phyloP scores from a whole-genome alignment of 2,329 filamentous ascomycete species.

The Trichoderma oligosporum region DNA sequence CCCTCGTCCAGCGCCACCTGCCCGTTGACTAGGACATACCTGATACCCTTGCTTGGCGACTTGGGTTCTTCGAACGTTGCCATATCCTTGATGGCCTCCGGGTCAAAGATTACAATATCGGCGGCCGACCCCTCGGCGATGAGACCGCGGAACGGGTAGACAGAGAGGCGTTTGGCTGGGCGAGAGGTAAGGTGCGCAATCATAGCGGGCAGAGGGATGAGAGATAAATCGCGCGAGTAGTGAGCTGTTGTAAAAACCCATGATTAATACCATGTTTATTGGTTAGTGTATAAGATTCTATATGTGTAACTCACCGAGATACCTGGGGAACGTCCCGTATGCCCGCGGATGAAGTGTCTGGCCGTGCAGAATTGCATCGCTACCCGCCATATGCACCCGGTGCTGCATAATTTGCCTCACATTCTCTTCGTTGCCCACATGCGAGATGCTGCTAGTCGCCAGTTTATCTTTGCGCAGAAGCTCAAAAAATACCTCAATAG shows the following conservation, averaged over 20 bases:
- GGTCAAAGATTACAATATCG: conserved; percentile 26
- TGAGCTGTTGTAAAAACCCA: conserved; percentile 17
- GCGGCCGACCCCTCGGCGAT: conserved; percentile 26
- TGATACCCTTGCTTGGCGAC: conserved; percentile 22
- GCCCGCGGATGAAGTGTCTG: conserved; percentile 26
- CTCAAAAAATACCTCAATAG: conserved; percentile 26
- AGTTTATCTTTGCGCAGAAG: conserved; percentile 24
- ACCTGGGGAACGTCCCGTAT: conserved; percentile 27
- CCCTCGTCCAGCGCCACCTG: conserved; percentile 25
- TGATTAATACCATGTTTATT: background rate
- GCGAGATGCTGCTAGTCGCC: conserved; percentile 26
- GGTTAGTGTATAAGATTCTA: background rate
- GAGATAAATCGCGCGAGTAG: conserved; percentile 25
- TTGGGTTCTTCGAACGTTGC: conserved; percentile 26
- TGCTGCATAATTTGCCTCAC: conserved; percentile 27
- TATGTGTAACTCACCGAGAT: conserved; percentile 20
- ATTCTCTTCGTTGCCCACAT: conserved; percentile 27
- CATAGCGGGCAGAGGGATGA: conserved; percentile 24
- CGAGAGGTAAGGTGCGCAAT: conserved; percentile 26
- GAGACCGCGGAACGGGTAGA: conserved; percentile 25
- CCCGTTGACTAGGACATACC: conserved; percentile 26
- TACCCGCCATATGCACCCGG: conserved; percentile 26
- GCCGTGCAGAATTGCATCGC: conserved; percentile 27
- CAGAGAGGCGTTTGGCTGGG: conserved; percentile 25
- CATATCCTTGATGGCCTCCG: conserved; percentile 23